phyloP scores from a whole-genome alignment of 306 rosid genomes.

The Trifolium repens region DNA sequence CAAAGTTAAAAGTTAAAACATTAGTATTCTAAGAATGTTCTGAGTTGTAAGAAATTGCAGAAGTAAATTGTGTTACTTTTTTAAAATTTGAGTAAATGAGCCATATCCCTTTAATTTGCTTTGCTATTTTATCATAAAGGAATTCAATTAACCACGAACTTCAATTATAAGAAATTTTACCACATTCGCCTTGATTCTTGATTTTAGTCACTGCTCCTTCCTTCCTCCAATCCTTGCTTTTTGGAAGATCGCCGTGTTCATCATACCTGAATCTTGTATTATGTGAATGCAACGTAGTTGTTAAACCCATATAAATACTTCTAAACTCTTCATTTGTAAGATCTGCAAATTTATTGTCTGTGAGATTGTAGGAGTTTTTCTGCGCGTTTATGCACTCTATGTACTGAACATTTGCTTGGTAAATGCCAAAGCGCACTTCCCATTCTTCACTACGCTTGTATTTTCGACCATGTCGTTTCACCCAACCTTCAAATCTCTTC shows the following conservation, averaged over 20 bases:
- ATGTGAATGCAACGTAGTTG: not conserved
- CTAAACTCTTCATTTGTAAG: constrained; percentile 65
- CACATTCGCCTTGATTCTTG: constrained; percentile 79
- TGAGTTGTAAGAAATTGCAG: not conserved
- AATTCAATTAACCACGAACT: not conserved
- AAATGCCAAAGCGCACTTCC: constrained; percentile 61
- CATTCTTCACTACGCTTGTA: constrained; percentile 55
- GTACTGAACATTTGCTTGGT: constrained; percentile 55
- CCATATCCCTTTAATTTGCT: not conserved
- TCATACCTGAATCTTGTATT: constrained; percentile 49
- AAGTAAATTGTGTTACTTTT: not conserved
- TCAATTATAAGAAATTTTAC: constrained; percentile 49
- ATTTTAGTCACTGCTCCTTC: constrained; percentile 62
- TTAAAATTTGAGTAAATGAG: too few relatives aligned
- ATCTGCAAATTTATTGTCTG: constrained; percentile 74
- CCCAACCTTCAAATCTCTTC: constrained; percentile 66
- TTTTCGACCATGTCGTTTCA: constrained; percentile 37
- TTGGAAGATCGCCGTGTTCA: constrained; percentile 39
- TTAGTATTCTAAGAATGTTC: not conserved
- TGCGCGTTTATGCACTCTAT: constrained; percentile 57
- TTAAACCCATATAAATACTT: constrained; percentile 50
- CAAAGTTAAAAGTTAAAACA: not conserved
- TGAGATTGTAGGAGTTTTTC: constrained; percentile 61
- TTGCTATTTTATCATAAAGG: not conserved
- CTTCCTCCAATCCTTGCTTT: constrained; percentile 70